A percentile compares a stretch with the other conserved stretches of the same genome.
Conservation (phyloP, 345 rosid genomes). For the Salix koriyanagi region DNA sequence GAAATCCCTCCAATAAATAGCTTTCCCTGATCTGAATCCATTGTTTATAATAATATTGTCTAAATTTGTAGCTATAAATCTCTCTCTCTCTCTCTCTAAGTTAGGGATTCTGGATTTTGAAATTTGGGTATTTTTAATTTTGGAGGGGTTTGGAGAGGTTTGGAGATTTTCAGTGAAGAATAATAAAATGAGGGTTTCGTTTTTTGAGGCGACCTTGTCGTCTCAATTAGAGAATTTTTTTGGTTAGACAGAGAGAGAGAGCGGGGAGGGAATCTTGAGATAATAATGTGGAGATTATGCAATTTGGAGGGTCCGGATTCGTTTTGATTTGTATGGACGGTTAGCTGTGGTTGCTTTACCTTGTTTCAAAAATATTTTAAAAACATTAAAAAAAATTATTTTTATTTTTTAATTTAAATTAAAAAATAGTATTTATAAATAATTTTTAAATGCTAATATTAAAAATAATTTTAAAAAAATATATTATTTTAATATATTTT, state of each 20-base stretch:
- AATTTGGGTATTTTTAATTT: background rate
- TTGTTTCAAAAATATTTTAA: no score
- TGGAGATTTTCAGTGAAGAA: background rate
- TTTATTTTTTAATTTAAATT: no score
- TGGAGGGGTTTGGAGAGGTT: background rate
- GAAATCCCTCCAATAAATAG: constrained; percentile 92
- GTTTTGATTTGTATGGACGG: constrained; percentile 12
- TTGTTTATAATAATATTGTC: background rate
- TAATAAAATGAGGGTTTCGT: background rate
- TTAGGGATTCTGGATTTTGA: background rate
- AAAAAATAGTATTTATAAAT: no score
- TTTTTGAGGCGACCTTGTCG: constrained; percentile 16
- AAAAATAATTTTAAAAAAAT: no score
- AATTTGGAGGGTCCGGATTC: constrained; percentile 25
- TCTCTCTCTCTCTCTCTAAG: background rate
- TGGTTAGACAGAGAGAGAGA: background rate
- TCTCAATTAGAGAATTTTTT: background rate
- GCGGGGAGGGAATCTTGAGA: background rate
- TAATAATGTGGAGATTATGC: constrained; percentile 5
- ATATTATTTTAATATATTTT: no score
- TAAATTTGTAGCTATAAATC: background rate
- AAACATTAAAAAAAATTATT: no score
- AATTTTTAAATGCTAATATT: no score
- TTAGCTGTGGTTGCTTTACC: background rate
- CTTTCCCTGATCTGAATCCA: constrained; percentile 93